phyloP scores from a whole-genome alignment of 1,284 basidiomycete genomes.

The Ganoderma meredithae region DNA sequence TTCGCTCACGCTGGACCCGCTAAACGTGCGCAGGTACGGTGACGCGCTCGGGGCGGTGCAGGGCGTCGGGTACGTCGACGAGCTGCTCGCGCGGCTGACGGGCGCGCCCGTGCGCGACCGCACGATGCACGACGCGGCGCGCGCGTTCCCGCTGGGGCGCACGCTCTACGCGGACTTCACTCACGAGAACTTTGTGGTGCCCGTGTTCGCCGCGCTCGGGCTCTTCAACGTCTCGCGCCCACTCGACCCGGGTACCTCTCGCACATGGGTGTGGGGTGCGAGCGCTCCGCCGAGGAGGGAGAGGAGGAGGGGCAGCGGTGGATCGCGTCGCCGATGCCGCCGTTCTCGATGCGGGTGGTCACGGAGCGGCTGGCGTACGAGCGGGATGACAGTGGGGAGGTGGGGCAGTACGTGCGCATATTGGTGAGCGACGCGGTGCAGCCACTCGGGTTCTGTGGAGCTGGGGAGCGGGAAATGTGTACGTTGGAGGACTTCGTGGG shows the following conservation, averaged over 20 bases:
- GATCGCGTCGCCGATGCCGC: slow-evolving; percentile 64
- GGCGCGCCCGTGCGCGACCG: slow-evolving; percentile 64
- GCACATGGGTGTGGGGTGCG: slow-evolving; percentile 5
- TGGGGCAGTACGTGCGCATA: slow-evolving; percentile 34
- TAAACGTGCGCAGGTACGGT: slow-evolving; percentile 57
- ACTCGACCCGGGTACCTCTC: background rate
- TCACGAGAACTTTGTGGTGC: slow-evolving; percentile 84
- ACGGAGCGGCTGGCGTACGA: slow-evolving; percentile 64
- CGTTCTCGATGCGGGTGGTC: slow-evolving; percentile 71
- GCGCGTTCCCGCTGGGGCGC: slow-evolving; percentile 80
- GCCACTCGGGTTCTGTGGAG: slow-evolving; percentile 67
- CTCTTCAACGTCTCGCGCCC: slow-evolving; percentile 56
- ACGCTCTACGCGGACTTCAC: slow-evolving; percentile 79
- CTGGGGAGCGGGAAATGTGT: slow-evolving; percentile 63
- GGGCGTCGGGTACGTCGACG: slow-evolving; percentile 86
- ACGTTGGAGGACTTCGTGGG: slow-evolving; percentile 70
- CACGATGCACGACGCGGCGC: slow-evolving; percentile 80
- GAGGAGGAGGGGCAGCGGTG: slow-evolving; percentile 50
- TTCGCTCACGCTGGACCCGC: no score
- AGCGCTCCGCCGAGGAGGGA: slow-evolving; percentile 46
- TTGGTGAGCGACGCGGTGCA: slow-evolving; percentile 74
- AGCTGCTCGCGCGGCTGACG: slow-evolving; percentile 80
- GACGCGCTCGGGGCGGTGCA: slow-evolving; percentile 72
- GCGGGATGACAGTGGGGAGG: slow-evolving; percentile 30
- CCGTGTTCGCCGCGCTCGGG: slow-evolving; percentile 76